phyloP scores from a whole-genome alignment of 2,329 filamentous ascomycete genomes.

The Alternaria alternata region DNA sequence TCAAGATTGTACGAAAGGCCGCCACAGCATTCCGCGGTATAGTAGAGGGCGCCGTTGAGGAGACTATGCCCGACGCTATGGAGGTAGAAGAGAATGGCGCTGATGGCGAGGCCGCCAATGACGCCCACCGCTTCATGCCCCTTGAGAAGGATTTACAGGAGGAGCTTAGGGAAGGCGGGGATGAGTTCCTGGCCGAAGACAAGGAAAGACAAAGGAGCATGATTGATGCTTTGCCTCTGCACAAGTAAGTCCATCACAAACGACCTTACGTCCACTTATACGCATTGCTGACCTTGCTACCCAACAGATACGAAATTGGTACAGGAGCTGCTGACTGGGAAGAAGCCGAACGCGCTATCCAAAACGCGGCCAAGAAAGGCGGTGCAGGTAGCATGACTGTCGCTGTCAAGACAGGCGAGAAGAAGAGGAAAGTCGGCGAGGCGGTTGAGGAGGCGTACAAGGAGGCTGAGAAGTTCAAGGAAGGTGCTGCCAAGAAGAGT shows the following conservation, averaged over 20 bases:
- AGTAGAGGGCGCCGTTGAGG: constrained; percentile 71
- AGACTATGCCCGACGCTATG: constrained; percentile 57
- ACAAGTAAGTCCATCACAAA: constrained; percentile 69
- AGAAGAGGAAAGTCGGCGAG: constrained; percentile 76
- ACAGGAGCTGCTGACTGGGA: constrained; percentile 63
- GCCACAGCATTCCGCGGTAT: constrained; percentile 78
- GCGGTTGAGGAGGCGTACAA: constrained; percentile 59
- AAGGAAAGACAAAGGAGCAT: constrained; percentile 83
- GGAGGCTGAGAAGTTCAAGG: constrained; percentile 48
- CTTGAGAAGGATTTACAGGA: constrained; percentile 77
- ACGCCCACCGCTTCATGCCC: constrained; percentile 71
- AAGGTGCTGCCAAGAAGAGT: constrained; percentile 46
- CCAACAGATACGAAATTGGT: constrained; percentile 54
- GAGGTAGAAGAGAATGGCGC: constrained; percentile 60
- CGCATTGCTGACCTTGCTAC: constrained; percentile 4
- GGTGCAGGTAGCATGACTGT: constrained; percentile 71
- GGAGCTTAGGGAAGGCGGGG: constrained; percentile 83
- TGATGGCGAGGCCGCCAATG: constrained; percentile 59
- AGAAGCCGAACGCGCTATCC: constrained; percentile 77
- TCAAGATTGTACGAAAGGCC: constrained; percentile 92
- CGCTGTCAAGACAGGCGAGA: constrained; percentile 79
- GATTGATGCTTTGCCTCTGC: constrained; percentile 88
- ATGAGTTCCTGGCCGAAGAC: constrained; percentile 73
- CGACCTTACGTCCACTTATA: background rate
- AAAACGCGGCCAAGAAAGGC: constrained; percentile 54